Conservation (phyloP, 768 basidiomycete species). For the Hygrophorus pudorinus region DNA sequence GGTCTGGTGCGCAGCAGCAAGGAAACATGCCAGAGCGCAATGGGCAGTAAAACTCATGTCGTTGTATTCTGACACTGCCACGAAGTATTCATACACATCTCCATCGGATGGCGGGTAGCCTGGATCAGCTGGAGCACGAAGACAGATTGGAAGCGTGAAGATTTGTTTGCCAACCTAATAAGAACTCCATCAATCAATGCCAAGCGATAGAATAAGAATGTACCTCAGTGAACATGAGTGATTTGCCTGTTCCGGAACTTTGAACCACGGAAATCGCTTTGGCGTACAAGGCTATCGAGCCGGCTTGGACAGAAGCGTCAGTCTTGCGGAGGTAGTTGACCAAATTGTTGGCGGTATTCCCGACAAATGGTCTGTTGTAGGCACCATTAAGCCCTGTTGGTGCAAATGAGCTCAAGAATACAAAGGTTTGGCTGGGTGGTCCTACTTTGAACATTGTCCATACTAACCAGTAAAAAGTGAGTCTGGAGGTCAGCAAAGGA, state of each 20-base stretch:
- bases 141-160: slow-evolving; percentile 10
- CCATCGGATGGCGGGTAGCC: neutral
- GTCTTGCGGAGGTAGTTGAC: too few relatives aligned
- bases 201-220: too few relatives aligned
- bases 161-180: slow-evolving; percentile 1
- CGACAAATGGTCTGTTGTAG: too few relatives aligned
- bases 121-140: slow-evolving; percentile 2
- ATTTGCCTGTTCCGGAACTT: too few relatives aligned
- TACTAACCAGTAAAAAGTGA: too few relatives aligned
- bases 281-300: neutral
- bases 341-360: too few relatives aligned
- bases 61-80: neutral
- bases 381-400: too few relatives aligned
- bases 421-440: too few relatives aligned
- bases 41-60: slow-evolving; percentile 4
- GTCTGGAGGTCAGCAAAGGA: too few relatives aligned
- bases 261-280: neutral
- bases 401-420: too few relatives aligned
- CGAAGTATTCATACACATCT: slow-evolving; percentile 1
- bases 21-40: slow-evolving; percentile 3
- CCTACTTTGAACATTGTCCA: too few relatives aligned
- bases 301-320: too few relatives aligned
- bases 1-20: slow-evolving; percentile 3
- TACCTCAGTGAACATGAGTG: slow-evolving; percentile 1
- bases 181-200: neutral